Evolutionary conservation across 1,284 basidiomycete genomes (phyloP), one percentile per base, ranked within the genome.

Genomic region (Entoloma clypeatum): DNA sequence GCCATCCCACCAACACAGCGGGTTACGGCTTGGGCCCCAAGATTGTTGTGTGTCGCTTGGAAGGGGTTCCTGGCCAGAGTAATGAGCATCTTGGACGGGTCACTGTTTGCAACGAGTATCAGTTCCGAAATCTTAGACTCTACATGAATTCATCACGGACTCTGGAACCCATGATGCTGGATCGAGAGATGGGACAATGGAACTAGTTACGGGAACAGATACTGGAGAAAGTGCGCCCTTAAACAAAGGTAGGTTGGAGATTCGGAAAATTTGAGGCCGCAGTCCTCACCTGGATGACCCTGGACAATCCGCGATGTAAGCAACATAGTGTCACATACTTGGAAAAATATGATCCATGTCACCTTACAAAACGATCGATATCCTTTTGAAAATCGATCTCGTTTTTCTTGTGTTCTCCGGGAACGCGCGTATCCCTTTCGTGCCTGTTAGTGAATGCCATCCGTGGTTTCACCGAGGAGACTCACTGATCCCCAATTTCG

Each of bases 311-410:
- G 25, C 25, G 8, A n/a, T 21, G 13, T 19, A 5, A 7, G 23
- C 23, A n/a, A 18, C 32, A 19, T 21, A n/a, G 32, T 34, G 14
- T 4, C 14, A n/a, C 4, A 21, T 4, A 34, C 9, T 17, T 7
- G 13, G 32, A 34, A 16, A 11, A n/a, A n/a, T 34, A 21, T n/a
- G n/a, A 34, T 22, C 29, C 7, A 7, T 7, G 14, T 31, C 23
- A 44, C 43, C 14, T 32, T 23, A 44, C 43, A 14, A 44, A 44
- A 10, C 43, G 43, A 34, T 44, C 43, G 1, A 44, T 44, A 30
- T 44, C 43, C 31, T 44, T 44, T 29, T 44, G 43, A 18, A 34
- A 44, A n/a, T 44, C 38, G 10, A 44, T 44, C 23, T 44, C 43
- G n/a, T 44, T 44, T 38, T 44, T 44, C 43, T 44, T 44, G 13